Percentiles rank a stretch among this genome's conserved stretches.
These are phyloP conservation scores for Conringia planisiliqua DNA, from an alignment of 345 rosid genomes.

Conservation along the genomic window DNA sequence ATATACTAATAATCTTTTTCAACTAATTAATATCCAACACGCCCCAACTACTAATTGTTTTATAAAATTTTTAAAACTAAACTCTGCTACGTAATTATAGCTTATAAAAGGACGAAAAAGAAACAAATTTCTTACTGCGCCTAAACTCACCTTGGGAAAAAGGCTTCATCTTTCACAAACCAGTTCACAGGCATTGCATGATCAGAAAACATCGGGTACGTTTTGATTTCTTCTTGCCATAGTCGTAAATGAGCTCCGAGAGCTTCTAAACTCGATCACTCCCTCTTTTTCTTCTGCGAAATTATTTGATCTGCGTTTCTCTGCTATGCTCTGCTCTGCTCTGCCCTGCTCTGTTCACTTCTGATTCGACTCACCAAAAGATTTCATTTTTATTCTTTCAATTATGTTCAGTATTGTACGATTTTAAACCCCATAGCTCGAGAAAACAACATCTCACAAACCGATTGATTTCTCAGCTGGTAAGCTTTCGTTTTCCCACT, in stretches of 20 bases:
- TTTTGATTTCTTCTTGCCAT: neutral
- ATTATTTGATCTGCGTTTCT: neutral
- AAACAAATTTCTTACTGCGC: neutral
- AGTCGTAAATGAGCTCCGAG: neutral
- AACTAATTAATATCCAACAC: neutral
- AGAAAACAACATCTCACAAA: neutral
- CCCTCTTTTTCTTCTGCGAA: neutral
- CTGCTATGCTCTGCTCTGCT: neutral
- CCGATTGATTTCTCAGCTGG: neutral
- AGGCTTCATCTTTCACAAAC: neutral
- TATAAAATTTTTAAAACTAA: neutral
- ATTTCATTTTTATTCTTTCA: neutral
- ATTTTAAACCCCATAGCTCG: neutral
- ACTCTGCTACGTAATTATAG: neutral
- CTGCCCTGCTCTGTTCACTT: neutral
- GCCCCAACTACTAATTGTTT: neutral
- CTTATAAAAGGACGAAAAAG: neutral
- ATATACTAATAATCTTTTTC: no score
- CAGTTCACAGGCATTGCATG: constrained; percentile 27
- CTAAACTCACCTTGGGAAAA: neutral
- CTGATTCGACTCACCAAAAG: neutral
- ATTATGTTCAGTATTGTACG: neutral
- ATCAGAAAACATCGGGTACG: neutral
- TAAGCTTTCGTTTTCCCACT: neutral
- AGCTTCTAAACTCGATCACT: neutral